phyloP scores from a whole-genome alignment of 2,329 filamentous ascomycete genomes.

The Penicillium glabrum region DNA sequence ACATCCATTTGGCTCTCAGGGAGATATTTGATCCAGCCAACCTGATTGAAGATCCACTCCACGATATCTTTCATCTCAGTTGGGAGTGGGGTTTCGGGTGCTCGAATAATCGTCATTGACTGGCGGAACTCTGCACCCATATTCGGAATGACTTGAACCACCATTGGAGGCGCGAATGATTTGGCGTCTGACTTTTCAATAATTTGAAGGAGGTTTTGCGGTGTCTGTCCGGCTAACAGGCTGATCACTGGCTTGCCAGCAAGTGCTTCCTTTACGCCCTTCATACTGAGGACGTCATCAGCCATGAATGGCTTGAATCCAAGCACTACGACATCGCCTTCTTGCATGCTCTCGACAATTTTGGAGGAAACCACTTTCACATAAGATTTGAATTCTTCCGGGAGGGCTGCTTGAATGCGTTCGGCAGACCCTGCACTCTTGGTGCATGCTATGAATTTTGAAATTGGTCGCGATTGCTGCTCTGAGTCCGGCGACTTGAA shows the following conservation, averaged over 20 bases:
- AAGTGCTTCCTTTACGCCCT: slow-evolving; percentile 40
- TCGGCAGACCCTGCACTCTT: slow-evolving; percentile 37
- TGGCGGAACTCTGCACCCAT: slow-evolving; percentile 46
- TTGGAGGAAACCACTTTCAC: slow-evolving; percentile 37
- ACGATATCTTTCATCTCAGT: slow-evolving; percentile 33
- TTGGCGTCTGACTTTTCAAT: slow-evolving; percentile 6
- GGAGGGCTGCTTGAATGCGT: slow-evolving; percentile 27
- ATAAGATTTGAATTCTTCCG: slow-evolving; percentile 28
- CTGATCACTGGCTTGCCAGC: slow-evolving; percentile 51
- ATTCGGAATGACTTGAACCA: slow-evolving; percentile 48
- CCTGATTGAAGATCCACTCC: slow-evolving; percentile 54
- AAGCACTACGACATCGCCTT: slow-evolving; percentile 45
- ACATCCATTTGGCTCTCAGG: slow-evolving; percentile 55
- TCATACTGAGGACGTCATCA: slow-evolving; percentile 34
- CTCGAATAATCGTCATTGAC: slow-evolving; percentile 53
- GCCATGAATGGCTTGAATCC: slow-evolving; percentile 50
- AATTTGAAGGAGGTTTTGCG: slow-evolving; percentile 17
- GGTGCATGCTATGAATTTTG: slow-evolving; percentile 43
- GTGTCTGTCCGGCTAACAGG: slow-evolving; percentile 49
- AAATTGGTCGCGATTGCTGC: slow-evolving; percentile 8
- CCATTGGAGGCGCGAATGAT: slow-evolving; percentile 13
- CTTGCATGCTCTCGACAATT: slow-evolving; percentile 30
- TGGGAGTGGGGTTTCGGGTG: slow-evolving; percentile 41
- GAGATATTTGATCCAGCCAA: slow-evolving; percentile 50
- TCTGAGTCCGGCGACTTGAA: slow-evolving; percentile 7